Conservation (phyloP, 1,139 yeast genomes). For the Blastobotrys illinoisensis region DNA sequence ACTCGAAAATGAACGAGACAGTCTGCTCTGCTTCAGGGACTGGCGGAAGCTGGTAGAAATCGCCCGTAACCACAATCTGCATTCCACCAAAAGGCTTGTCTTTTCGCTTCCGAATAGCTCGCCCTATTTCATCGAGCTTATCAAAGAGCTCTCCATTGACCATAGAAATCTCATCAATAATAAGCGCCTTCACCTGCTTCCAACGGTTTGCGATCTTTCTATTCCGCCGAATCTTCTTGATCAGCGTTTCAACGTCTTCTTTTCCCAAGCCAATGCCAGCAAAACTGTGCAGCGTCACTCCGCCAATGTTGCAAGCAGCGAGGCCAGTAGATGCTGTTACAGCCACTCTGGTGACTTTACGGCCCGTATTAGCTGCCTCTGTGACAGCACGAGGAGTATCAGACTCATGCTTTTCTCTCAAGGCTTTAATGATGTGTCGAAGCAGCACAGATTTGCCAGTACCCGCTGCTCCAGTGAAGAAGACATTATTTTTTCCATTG, state of each 20-base stretch:
- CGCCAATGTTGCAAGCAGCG: constrained; percentile 88
- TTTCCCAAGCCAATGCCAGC: constrained; percentile 76
- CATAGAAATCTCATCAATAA: constrained; percentile 84
- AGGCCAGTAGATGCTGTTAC: constrained; percentile 90
- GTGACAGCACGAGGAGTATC: constrained; percentile 3
- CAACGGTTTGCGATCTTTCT: constrained; percentile 44
- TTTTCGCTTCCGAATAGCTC: constrained; percentile 34
- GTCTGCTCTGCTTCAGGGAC: constrained; percentile 40
- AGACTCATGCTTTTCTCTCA: constrained; percentile 39
- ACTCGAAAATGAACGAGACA: constrained; percentile 67
- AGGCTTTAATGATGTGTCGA: constrained; percentile 58
- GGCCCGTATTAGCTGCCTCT: constrained; percentile 10
- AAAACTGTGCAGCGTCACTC: constrained; percentile 73
- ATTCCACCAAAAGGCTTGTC: constrained; percentile 63
- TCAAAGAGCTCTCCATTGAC: constrained; percentile 62
- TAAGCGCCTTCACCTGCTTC: constrained; percentile 54
- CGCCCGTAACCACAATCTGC: constrained; percentile 75
- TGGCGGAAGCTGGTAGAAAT: constrained; percentile 83
- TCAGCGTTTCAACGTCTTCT: constrained; percentile 43
- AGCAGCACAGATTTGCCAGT: constrained; percentile 36
- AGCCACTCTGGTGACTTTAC: constrained; percentile 45
- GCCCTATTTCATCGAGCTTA: constrained; percentile 59
- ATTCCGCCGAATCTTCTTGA: constrained; percentile 44
- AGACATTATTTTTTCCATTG: constrained; percentile 48
- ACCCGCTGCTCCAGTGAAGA: constrained; percentile 31